Evolutionary conservation across 768 basidiomycete species (phyloP), one percentile per base, ranked within the genome.

Genomic region (Boletales sp.): DNA sequence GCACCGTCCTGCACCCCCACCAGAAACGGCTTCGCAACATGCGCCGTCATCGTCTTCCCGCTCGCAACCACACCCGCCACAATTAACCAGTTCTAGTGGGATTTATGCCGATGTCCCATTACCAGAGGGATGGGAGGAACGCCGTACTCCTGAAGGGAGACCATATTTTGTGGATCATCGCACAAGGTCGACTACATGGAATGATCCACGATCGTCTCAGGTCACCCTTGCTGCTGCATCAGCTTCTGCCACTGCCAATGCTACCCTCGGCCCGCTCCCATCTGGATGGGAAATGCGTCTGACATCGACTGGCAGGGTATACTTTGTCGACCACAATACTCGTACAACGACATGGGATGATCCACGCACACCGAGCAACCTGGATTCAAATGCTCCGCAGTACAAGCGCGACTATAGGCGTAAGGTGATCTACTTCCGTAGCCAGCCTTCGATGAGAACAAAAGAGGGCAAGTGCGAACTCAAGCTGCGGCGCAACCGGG

Each of bases 271-370:
- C 0, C 83, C 88, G 8, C 75, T 95, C 34, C 93, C 93, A 6
- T 87, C 85, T 40, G 93, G 92, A 52, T 95, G 92, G 92, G 93
- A 95, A 71, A 94, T 94, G 93, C 79, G 93, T 17, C 69, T 94
- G 45, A 94, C 93, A 1, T 84, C 86, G 1, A 91, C 87, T 0
- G 79, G 80, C 8, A 78, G 91, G 31, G 86, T 94, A 15, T 95
- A 95, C 70, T 95, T 93, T 58, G 92, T 94, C 13, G 93, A 94
- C 64, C 93, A 95, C 69, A 94, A 87, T 55, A 87, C 86, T 35
- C 79, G 87, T 46, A 91, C 91, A 15, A 94, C 93, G 14, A 82
- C 89, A 7, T 94, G 92, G 93, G 93, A 94, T 63, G 93, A 95
- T 66, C 93, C 92, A 17, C 81, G 93, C 44, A 68, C 94, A 45